Evolutionary conservation across 2,329 filamentous ascomycete genomes (phyloP), one percentile per base, ranked within the genome.

Genomic region (Salinomyces thailandicus): DNA sequence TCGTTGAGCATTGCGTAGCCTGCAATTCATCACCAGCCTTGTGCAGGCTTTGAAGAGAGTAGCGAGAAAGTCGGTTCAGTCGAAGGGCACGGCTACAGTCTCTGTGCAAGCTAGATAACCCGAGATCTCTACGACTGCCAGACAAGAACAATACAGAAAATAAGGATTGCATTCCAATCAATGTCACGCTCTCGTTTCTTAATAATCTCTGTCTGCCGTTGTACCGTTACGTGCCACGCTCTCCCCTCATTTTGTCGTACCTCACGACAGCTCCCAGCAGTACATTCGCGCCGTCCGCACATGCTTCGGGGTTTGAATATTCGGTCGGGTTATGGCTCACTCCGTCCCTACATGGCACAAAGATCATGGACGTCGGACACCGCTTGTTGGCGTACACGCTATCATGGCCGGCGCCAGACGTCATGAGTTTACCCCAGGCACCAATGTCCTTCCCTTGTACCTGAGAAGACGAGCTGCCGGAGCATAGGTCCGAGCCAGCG

Each of bases 361-460:
- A 68, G 5, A 68, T 62, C 66, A 69, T 69, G 33, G 59, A 62
- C 22, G 66, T 63, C 12, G 66, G 66, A 39, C 61, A 64, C 17
- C 58, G 55, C 46, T 62, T 64, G 36, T 50, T 62, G 12, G 60
- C 51, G 43, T 66, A 65, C 26, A 68, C 66, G 32, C 52, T 64
- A 46, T 79, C 76, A 55, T 80, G 76, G 0, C 77, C 76, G n/a
- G 77, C 77, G 16, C 76, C 76, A 44, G 67, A 73, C 41, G 69
- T 75, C 62, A 81, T 77, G 31, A 68, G 52, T 32, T 67, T 63
- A 11, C 53, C 53, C 53, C 52, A 56, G 15, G 22, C 30, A 6
- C 50, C 51, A n/a, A 56, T 39, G 24, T 55, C 39, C 15, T 47
- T 43, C 4, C 39, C 53, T 45, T 64, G 58, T 17, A 64, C 57